These are phyloP conservation scores for Erodium chrysanthum DNA, from an alignment of 441 rosid genomes.

Conservation along the genomic window DNA sequence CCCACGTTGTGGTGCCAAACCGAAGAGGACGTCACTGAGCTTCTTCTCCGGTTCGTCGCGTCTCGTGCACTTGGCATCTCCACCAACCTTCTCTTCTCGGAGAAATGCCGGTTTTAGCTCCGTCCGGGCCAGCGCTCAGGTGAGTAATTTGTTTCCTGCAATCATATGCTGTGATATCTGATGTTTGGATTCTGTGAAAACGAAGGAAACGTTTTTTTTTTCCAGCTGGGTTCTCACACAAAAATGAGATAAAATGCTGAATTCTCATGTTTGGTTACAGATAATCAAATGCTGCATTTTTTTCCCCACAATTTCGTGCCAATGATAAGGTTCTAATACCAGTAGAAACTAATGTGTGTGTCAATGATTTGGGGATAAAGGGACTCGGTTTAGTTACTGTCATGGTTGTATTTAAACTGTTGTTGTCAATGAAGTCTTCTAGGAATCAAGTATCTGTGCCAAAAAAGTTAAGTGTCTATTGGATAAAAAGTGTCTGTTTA, in stretches of 20 bases:
- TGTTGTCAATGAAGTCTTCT: background rate
- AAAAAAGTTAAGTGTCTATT: background rate
- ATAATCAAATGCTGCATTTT: background rate
- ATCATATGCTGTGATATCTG: background rate
- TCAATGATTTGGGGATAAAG: background rate
- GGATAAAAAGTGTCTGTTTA: background rate
- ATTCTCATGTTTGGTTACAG: background rate
- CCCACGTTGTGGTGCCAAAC: background rate
- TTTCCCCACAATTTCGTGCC: background rate
- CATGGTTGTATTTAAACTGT: background rate
- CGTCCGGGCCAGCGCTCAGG: background rate
- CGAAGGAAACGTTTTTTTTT: too few relatives aligned
- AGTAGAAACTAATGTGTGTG: background rate
- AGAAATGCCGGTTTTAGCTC: background rate
- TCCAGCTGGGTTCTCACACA: background rate
- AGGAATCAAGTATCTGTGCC: background rate
- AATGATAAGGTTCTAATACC: background rate
- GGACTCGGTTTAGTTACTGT: constrained; percentile 2
- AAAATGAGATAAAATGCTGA: background rate
- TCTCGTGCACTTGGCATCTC: background rate
- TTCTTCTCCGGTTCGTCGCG: constrained; percentile 1
- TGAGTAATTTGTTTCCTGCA: background rate
- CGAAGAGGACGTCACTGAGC: background rate
- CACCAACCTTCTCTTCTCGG: background rate
- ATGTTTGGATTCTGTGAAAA: background rate